phyloP scores from a whole-genome alignment of 78 protist species.

The Emiliania huxleyi region DNA sequence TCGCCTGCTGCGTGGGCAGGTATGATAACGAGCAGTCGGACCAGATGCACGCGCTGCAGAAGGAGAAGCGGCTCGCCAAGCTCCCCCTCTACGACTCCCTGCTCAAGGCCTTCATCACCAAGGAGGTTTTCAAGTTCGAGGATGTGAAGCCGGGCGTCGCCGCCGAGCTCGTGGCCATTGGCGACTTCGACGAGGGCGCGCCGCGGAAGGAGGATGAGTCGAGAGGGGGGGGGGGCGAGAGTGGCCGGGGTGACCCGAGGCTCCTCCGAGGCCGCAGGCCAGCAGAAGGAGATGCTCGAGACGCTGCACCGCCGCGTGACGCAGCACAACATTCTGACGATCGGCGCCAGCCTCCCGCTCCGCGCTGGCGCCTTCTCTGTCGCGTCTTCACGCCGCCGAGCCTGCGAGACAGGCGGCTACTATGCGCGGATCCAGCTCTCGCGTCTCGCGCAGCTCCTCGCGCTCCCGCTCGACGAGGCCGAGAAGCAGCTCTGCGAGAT shows the following conservation, averaged over 20 bases:
- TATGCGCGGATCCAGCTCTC: constrained; percentile 61
- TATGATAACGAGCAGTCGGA: constrained; percentile 68
- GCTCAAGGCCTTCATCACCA: constrained; percentile 31
- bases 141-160: background rate
- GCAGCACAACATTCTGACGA: constrained; percentile 70
- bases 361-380: too few species aligned
- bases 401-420: too few species aligned
- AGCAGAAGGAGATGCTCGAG: constrained; percentile 31
- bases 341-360: constrained; percentile 37
- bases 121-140: constrained; percentile 1
- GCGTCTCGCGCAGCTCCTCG: constrained; percentile 64
- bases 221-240: background rate
- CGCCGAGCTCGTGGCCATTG: background rate
- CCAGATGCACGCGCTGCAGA: constrained; percentile 50
- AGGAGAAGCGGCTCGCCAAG: constrained; percentile 52
- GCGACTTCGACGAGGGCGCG: background rate
- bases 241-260: too few species aligned
- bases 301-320: constrained; percentile 57
- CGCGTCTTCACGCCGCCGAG: too few species aligned
- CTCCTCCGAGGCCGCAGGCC: too few species aligned
- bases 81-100: constrained; percentile 38
- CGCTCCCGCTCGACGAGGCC: constrained; percentile 7
- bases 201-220: too few species aligned
- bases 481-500: constrained; percentile 62
- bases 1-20: too few species aligned